These are phyloP conservation scores for Sungouiozyma ichnusensis DNA, from an alignment of 805 yeast genomes.

Conservation along the genomic window DNA sequence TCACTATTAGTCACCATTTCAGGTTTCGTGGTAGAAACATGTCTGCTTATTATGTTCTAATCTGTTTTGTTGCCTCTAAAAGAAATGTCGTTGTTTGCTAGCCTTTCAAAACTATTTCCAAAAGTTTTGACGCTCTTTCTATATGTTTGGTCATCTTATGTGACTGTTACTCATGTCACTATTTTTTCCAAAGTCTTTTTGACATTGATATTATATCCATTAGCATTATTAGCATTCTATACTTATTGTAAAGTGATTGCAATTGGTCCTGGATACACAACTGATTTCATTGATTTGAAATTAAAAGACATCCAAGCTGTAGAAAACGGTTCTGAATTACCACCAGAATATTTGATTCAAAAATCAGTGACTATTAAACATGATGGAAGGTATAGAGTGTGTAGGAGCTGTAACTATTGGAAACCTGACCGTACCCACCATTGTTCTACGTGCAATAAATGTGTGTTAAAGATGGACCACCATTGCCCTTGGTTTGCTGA, in stretches of 20 bases:
- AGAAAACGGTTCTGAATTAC: slow-evolving; percentile 25
- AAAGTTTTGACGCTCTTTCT: slow-evolving; percentile 14
- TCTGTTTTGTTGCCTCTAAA: not conserved
- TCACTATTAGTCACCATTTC: too few species aligned
- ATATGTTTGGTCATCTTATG: slow-evolving; percentile 16
- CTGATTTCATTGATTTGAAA: slow-evolving; percentile 40
- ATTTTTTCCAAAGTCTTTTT: slow-evolving; percentile 8
- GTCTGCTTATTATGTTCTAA: too few species aligned
- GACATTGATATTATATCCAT: slow-evolving; percentile 1
- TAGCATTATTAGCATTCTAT: slow-evolving; percentile 23
- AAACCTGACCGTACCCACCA: slow-evolving; percentile 87
- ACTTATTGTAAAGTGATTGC: slow-evolving; percentile 44
- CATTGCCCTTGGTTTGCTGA: slow-evolving; percentile 92
- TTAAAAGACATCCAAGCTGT: slow-evolving; percentile 24
- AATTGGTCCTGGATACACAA: slow-evolving; percentile 57
- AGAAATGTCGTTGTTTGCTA: not conserved
- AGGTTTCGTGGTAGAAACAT: not conserved
- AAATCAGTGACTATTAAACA: slow-evolving; percentile 37
- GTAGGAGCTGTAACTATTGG: slow-evolving; percentile 59
- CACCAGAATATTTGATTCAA: slow-evolving; percentile 34
- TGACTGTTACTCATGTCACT: slow-evolving; percentile 10
- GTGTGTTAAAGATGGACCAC: slow-evolving; percentile 84
- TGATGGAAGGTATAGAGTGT: slow-evolving; percentile 58
- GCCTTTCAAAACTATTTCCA: slow-evolving; percentile 16
- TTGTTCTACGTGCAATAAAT: slow-evolving; percentile 59